Conservation (phyloP, 2,329 filamentous ascomycete species). For the Proliferodiscus dingleyae region DNA sequence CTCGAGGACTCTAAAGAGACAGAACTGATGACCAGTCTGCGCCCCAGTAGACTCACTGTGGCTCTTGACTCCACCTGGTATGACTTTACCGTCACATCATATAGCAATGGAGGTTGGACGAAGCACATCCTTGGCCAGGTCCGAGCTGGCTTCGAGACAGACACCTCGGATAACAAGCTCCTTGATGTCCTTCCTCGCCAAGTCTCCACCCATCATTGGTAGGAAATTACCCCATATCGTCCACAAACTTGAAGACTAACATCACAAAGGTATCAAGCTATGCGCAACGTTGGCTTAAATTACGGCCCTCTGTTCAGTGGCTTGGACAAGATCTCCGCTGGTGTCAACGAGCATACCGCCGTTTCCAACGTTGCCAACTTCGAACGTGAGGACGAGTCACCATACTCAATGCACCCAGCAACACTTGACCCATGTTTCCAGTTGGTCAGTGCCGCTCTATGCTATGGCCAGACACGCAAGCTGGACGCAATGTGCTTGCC, state of each 20-base stretch:
- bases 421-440: slow-evolving; percentile 15
- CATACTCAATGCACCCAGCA: slow-evolving; percentile 14
- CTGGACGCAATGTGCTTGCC: slow-evolving; percentile 13
- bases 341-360: not conserved
- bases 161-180: not conserved
- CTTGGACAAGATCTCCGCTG: slow-evolving; percentile 12
- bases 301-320: slow-evolving; percentile 23
- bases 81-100: slow-evolving; percentile 28
- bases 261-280: slow-evolving; percentile 13
- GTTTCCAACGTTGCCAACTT: not conserved
- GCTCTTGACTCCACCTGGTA: slow-evolving; percentile 25
- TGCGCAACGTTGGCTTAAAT: slow-evolving; percentile 22
- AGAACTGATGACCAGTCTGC: slow-evolving; percentile 27
- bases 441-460: slow-evolving; percentile 9
- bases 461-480: slow-evolving; percentile 9
- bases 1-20: slow-evolving; percentile 12
- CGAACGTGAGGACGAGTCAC: slow-evolving; percentile 1
- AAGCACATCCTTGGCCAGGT: slow-evolving; percentile 29
- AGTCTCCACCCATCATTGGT: not conserved
- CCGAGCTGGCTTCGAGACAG: slow-evolving; percentile 2
- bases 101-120: slow-evolving; percentile 25
- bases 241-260: not conserved
- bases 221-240: not conserved
- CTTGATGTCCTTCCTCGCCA: not conserved
- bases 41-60: slow-evolving; percentile 18